Percentiles rank a stretch among this genome's conserved stretches.
Conservation (phyloP, 208 protist species). For the Leishmania amazonensis region DNA sequence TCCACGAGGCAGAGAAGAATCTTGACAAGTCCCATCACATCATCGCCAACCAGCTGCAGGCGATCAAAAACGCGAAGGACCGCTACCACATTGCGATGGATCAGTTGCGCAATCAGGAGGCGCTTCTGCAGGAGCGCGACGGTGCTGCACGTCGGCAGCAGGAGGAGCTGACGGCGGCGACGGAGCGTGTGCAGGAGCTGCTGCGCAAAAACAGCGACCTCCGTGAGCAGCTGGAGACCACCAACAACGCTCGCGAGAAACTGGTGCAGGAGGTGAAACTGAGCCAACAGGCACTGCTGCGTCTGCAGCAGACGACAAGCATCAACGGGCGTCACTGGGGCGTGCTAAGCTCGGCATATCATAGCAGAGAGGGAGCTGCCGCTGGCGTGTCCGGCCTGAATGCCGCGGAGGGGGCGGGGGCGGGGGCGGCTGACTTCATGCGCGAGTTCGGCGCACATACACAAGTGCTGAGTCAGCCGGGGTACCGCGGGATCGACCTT, state of each 20-base stretch:
- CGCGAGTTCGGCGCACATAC: conserved; percentile 26
- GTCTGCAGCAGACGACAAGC: conserved; percentile 79
- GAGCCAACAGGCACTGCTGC: conserved; percentile 75
- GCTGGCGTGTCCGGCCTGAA: neutral
- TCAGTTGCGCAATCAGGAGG: conserved; percentile 57
- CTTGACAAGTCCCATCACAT: conserved; percentile 88
- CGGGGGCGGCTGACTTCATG: conserved; percentile 15
- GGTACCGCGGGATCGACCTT: neutral
- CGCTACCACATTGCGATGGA: conserved; percentile 55
- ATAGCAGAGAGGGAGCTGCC: neutral
- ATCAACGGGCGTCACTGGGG: conserved; percentile 73
- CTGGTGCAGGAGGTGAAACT: conserved; percentile 77
- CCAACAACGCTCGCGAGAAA: conserved; percentile 60
- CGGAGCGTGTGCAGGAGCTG: conserved; percentile 42
- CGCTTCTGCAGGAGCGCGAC: conserved; percentile 63
- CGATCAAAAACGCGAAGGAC: conserved; percentile 68
- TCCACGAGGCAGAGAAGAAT: conserved; percentile 39
- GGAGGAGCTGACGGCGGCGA: conserved; percentile 48
- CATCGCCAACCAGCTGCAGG: conserved; percentile 80
- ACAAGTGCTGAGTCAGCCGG: neutral
- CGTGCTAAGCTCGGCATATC: conserved; percentile 25
- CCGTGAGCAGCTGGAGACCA: conserved; percentile 66
- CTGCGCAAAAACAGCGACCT: conserved; percentile 66
- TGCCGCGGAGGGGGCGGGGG: neutral
- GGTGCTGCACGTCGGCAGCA: conserved; percentile 33